Conservation (phyloP, 345 rosid genomes). For the Triadica sebifera region DNA sequence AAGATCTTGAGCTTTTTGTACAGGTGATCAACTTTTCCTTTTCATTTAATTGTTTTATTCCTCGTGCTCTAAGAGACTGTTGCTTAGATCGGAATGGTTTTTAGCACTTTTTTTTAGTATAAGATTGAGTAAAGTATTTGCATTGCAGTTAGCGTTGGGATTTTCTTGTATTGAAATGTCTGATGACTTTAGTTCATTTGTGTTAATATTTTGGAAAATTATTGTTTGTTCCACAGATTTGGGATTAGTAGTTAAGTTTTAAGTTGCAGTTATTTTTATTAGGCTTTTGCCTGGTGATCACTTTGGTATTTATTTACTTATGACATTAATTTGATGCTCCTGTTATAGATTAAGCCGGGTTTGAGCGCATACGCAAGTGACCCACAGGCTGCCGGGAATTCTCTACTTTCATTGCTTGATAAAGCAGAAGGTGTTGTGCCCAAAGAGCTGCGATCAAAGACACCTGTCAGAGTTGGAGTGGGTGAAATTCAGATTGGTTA, state of each 20-base stretch:
- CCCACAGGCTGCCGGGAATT: conserved; percentile 67
- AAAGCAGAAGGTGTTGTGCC: conserved; percentile 88
- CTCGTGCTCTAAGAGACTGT: background rate
- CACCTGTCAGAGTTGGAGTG: conserved; percentile 99
- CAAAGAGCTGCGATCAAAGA: conserved; percentile 60
- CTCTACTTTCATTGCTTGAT: conserved; percentile 68
- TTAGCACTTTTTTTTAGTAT: background rate
- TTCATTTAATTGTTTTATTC: background rate
- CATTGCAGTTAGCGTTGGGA: background rate
- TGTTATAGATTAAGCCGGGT: conserved; percentile 68
- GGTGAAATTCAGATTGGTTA: conserved; percentile 21
- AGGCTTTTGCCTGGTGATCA: background rate
- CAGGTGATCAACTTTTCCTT: conserved; percentile 38
- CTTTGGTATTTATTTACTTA: conserved; percentile 3
- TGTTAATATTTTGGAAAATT: background rate
- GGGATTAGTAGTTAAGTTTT: background rate
- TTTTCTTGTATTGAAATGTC: background rate
- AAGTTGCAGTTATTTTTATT: background rate
- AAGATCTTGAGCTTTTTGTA: conserved; percentile 79
- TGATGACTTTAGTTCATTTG: background rate
- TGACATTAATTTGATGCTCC: conserved; percentile 2
- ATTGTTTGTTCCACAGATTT: background rate
- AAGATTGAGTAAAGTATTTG: background rate
- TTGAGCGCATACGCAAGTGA: conserved; percentile 79
- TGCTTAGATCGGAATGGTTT: background rate